Conservation (phyloP, 106 monocot genomes). For the Vanilla planifolia region DNA sequence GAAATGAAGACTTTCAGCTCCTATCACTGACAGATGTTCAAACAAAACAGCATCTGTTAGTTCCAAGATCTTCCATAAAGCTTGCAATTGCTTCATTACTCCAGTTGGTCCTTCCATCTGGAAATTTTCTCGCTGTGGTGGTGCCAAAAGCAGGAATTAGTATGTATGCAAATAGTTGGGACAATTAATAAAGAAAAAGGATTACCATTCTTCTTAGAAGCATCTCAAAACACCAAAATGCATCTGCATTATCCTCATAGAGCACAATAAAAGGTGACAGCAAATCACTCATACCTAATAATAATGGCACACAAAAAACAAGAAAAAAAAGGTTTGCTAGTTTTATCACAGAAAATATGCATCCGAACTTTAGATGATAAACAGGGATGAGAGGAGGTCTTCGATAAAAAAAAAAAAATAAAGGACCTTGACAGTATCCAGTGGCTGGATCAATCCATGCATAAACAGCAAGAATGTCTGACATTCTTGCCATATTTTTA, state of each 20-base stretch:
- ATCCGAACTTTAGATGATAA: background rate
- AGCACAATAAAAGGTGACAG: constrained; percentile 98
- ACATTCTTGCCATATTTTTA: constrained; percentile 99
- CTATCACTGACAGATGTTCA: constrained; percentile 80
- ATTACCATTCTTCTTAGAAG: constrained; percentile 91
- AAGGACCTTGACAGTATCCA: constrained; percentile 92
- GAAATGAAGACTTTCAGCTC: constrained; percentile 99
- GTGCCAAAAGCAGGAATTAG: background rate
- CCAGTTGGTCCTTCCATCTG: constrained; percentile 95
- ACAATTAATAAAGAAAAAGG: background rate
- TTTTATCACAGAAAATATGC: background rate
- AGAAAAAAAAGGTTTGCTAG: background rate
- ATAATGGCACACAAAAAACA: background rate
- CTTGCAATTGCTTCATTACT: constrained; percentile 91
- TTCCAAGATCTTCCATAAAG: constrained; percentile 92
- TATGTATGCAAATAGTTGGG: background rate
- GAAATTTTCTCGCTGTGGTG: constrained; percentile 87
- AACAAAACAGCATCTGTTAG: constrained; percentile 79
- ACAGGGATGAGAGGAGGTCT: constrained; percentile 1
- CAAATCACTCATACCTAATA: constrained; percentile 96
- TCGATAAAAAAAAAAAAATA: background rate
- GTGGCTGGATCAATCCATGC: constrained; percentile 99
- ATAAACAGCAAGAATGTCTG: constrained; percentile 99
- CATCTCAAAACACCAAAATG: constrained; percentile 99
- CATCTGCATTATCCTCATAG: constrained; percentile 98